Evolutionary conservation across 2,329 filamentous ascomycete species (phyloP), one percentile per base, ranked within the genome.

Genomic region (Colletotrichum tropicicola): DNA sequence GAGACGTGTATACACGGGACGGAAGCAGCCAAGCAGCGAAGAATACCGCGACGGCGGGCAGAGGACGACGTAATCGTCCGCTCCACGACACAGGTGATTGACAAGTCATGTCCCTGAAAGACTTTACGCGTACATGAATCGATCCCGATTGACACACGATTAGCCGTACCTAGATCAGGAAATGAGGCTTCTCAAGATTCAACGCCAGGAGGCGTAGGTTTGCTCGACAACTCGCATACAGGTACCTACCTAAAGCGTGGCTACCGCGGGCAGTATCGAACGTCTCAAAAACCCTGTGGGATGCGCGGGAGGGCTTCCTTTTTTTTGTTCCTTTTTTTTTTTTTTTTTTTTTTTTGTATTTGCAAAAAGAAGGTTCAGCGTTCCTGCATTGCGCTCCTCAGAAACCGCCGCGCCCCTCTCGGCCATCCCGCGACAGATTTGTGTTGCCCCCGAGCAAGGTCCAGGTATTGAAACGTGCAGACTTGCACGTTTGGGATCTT

Each of bases 391-490:
- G 7, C 6, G 27, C 44, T 13, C 15, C 13, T 19, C 39, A 19
- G 28, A 30, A 27, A 30, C 13, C 7, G 10, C 28, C 7, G 21
- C 15, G 3, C 10, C 30, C 10, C 39, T 43, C n/a, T n/a, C n/a
- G n/a, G n/a, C 25, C n/a, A 52, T 47, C 15, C 28, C 30, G 9
- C 21, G 19, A 32, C 47, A 13, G n/a, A 8, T 32, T 39, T 28
- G 32, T 55, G 41, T 30, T n/a, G n/a, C n/a, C 15, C 4, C 8
- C 17, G 48, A 43, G 41, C 56, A 54, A 45, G 56, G 57, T 51
- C 52, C 57, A 39, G 39, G 37, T 17, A 17, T 51, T 39, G 62
- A 62, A 62, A 65, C 62, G 23, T 62, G 44, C 54, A 52, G 45
- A 45, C 28, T 21, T 37, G 30, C 48, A 41, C 41, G 58, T 65